Percentiles rank a stretch among this genome's conserved stretches.
Evolutionary conservation across 805 yeast species (phyloP).

Genomic region (Lipomyces kockii): DNA sequence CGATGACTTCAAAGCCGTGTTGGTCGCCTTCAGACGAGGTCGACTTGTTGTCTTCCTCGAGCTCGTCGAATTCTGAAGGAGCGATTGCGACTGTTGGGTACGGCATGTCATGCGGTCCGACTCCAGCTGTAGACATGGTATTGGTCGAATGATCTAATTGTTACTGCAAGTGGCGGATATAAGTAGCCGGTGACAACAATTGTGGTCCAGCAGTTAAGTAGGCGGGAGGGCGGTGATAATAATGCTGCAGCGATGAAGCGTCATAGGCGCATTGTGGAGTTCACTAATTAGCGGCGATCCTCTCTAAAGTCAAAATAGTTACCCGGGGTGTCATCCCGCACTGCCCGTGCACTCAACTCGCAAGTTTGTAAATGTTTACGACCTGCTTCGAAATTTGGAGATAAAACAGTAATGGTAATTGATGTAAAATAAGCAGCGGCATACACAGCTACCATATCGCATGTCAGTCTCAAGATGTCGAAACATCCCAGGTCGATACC

Average conservation of each 20-base stretch:
- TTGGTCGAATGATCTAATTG: not conserved
- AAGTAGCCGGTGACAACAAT: not conserved
- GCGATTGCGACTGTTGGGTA: not conserved
- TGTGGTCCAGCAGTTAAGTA: not conserved
- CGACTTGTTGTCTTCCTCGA: conserved; percentile 3
- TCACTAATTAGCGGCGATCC: too few relatives aligned
- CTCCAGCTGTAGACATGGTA: not conserved
- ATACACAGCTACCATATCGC: not conserved
- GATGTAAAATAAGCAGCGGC: not conserved
- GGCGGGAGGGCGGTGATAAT: too few relatives aligned
- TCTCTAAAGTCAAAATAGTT: too few relatives aligned
- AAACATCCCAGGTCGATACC: conserved; percentile 28
- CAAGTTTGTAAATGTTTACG: too few relatives aligned
- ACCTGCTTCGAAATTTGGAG: too few relatives aligned
- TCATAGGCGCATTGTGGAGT: too few relatives aligned
- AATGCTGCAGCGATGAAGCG: too few relatives aligned
- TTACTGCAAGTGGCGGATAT: not conserved
- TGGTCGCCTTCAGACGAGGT: conserved; percentile 7
- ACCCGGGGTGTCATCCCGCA: too few relatives aligned
- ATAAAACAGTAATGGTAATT: not conserved
- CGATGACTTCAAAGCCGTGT: conserved; percentile 21
- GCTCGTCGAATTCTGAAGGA: not conserved
- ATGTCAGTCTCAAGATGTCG: conserved; percentile 7
- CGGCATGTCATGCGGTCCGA: not conserved
- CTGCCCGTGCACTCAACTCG: too few relatives aligned